Percentiles rank a stretch among this genome's conserved stretches.
phyloP scores from a whole-genome alignment of 805 yeast species.

The Lachancea sp. region DNA sequence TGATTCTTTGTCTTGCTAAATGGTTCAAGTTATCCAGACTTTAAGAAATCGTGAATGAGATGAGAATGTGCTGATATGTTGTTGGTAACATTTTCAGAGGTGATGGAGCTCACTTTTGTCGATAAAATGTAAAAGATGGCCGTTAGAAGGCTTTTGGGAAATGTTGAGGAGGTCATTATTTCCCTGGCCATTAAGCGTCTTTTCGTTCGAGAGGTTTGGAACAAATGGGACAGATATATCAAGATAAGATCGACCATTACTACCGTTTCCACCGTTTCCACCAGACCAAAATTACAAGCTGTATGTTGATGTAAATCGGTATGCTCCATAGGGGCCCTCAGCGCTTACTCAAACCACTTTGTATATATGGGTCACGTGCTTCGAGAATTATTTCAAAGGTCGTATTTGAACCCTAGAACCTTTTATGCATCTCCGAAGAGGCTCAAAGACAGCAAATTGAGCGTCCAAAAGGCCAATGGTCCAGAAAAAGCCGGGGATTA shows the following conservation, averaged over 20 bases:
- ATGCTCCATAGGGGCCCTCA: neutral
- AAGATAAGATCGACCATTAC: slow-evolving; percentile 2
- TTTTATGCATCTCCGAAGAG: neutral
- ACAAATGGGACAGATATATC: slow-evolving; percentile 3
- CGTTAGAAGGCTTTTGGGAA: neutral
- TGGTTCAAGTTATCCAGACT: neutral
- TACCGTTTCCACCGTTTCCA: too few species aligned
- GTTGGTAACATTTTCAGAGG: slow-evolving; percentile 4
- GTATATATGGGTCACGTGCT: neutral
- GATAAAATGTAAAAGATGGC: slow-evolving; percentile 10
- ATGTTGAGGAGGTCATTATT: neutral
- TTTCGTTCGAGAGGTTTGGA: neutral
- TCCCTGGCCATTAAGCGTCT: neutral
- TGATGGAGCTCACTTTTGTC: slow-evolving; percentile 5
- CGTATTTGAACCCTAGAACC: neutral
- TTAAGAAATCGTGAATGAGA: neutral
- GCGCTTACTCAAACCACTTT: neutral
- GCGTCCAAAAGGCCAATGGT: neutral
- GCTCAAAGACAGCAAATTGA: neutral
- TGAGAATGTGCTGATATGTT: neutral
- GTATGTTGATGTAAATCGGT: neutral
- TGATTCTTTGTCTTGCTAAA: neutral
- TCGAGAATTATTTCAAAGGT: neutral
- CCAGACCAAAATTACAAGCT: slow-evolving; percentile 4
- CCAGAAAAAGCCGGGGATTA: neutral